Evolutionary conservation across 2,329 filamentous ascomycete genomes (phyloP), one percentile per base, ranked within the genome.

Genomic region (Pseudogymnoascus sp.): DNA sequence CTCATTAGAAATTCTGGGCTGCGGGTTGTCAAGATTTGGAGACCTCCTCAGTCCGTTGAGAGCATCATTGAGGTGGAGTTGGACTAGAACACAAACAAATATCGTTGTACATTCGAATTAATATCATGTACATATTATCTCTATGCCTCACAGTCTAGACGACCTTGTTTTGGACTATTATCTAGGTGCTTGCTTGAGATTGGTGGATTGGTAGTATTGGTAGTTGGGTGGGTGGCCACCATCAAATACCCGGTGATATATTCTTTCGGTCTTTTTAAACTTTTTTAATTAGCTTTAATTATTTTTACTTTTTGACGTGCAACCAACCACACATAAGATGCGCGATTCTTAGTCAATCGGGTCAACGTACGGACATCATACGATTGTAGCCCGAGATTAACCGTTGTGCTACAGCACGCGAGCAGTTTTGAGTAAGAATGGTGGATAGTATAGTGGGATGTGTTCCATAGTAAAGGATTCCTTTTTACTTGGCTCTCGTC

Each of bases 21-120:
- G 25, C 43, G 25, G 14, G 11, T 50, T 50, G 22, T 50, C 25
- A 50, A 30, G 25, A 50, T 50, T 50, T 50, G 25, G 43, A 50
- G 43, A 50, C 43, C 43, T 50, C 43, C 43, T 30, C 43, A 50
- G 43, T 50, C 43, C 25, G 43, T 50, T 50, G 43, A 50, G 43
- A 50, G 43, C 25, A 8, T 50, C 22, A 50, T 50, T 50, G 43
- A 50, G 11, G 43, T 4, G 16, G 43, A 50, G 43, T 30, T 50
- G 43, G 43, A 30, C 43, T 50, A 30, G 14, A 30, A 11, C 20
- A n/a, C 16, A 16, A 16, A 16, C 43, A 30, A 30, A 16, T 50
- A 7, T 50, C 25, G 43, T 30, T 50, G 43, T 50, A 30, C 25
- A 50, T 28, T 16, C 43, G 43, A 50, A 50, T 16, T 50, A 16